Evolutionary conservation across 768 basidiomycete species (phyloP), one percentile per base, ranked within the genome.

Genomic region (Amanita phalloides): DNA sequence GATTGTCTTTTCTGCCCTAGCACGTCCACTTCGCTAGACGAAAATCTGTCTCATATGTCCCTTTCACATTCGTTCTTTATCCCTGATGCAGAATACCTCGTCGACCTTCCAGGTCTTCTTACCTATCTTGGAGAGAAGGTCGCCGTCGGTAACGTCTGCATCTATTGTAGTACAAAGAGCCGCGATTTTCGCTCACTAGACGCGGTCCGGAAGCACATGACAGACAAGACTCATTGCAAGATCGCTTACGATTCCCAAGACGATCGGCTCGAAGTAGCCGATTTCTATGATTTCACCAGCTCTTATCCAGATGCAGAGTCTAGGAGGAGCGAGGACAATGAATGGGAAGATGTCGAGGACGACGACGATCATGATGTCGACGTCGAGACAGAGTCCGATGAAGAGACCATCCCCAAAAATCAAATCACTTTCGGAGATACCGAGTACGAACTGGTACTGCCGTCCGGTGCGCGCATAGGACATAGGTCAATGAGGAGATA

Each of bases 191-290:
- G 82, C 53, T 84, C 81, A 13, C 62, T 94, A 49, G 86, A 91
- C 3, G 95, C 94, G 0, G 93, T 90, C 4, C 74, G 93, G 58
- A 90, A 89, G 61, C 96, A 99, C 64, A 99, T 99, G 96, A 55
- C 80, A 37, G 94, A 94, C 73, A 98, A 98, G 70, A 77, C 79
- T 53, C 96, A 99, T 62, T 97, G 94, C 76, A 97, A 96, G 69
- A 81, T 99, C 56, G 86, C 90, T 0, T 98, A 95, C 66, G 90
- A 92, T 53, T 68, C 77, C 1, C 83, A 89, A 58, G 62, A 70
- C 36, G 91, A 97, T 61, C 78, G 82, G 38, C 78, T 94, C 48
- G 94, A 95, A 58, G 57, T 95, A 4, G 89, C 92, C 0, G 94
- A 97, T 58, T 97, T 75, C 63, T 99, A 98, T 69, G 92, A 96